phyloP scores from a whole-genome alignment of 768 basidiomycete species.

The Glaciozyma martinii region DNA sequence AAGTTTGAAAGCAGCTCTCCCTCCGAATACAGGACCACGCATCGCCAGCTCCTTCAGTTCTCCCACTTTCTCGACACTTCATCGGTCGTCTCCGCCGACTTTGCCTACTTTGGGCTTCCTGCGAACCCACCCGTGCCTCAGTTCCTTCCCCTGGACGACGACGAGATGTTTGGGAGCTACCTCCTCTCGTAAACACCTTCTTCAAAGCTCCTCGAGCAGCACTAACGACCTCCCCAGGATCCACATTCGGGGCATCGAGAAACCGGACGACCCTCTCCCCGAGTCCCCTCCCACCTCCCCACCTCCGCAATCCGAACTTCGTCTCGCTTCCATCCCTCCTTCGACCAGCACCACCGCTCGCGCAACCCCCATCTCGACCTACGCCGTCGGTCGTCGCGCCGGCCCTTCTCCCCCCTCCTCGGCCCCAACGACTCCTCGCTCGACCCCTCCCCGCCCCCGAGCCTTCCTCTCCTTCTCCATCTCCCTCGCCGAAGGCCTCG shows the following conservation, averaged over 20 bases:
- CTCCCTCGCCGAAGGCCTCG: constrained; percentile 3
- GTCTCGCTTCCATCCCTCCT: background rate
- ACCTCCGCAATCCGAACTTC: background rate
- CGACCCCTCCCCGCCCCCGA: background rate
- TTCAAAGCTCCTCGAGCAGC: background rate
- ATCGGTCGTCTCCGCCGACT: background rate
- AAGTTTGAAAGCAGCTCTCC: background rate
- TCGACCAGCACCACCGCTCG: constrained; percentile 12
- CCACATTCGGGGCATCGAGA: constrained; percentile 4
- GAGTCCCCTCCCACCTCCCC: background rate
- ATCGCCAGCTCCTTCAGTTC: constrained; percentile 4
- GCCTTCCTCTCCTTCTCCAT: background rate
- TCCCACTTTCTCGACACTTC: constrained; percentile 2
- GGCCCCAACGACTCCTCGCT: background rate
- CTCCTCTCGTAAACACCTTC: constrained; percentile 1
- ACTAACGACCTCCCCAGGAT: background rate
- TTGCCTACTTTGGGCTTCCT: constrained; percentile 8
- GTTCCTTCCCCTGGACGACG: constrained; percentile 16
- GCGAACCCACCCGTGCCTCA: background rate
- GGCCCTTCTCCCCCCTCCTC: background rate
- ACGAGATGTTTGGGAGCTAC: constrained; percentile 14
- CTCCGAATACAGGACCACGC: background rate
- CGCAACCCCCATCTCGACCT: background rate
- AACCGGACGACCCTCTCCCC: background rate
- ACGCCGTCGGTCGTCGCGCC: background rate